Percentiles rank a stretch among this genome's conserved stretches.
Evolutionary conservation across 495 filamentous ascomycete species (phyloP).

Genomic region (Elaphomyces granulatus): DNA sequence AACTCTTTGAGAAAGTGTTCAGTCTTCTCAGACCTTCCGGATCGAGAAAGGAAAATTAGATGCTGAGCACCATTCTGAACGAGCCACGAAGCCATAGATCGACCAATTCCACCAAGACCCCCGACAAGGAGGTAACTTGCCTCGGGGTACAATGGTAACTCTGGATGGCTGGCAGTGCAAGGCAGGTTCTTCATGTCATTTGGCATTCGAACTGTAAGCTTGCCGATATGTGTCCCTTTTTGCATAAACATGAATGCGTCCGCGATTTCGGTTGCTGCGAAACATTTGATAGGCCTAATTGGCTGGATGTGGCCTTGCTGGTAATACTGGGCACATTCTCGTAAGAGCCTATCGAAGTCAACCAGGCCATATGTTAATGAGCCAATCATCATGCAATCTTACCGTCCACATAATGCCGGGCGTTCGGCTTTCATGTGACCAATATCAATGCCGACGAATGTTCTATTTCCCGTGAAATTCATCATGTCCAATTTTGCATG

Average conservation of each 20-base stretch:
- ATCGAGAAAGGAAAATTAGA: slow-evolving; percentile 27
- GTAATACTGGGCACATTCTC: slow-evolving; percentile 15
- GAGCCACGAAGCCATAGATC: slow-evolving; percentile 39
- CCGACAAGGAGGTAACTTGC: slow-evolving; percentile 31
- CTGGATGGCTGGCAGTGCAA: not conserved
- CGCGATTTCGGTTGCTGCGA: slow-evolving; percentile 22
- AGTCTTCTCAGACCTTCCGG: not conserved
- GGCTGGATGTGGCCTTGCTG: slow-evolving; percentile 12
- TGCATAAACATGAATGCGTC: slow-evolving; percentile 29
- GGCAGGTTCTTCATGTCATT: not conserved
- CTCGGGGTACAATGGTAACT: slow-evolving; percentile 6
- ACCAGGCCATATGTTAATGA: too few species aligned
- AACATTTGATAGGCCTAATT: slow-evolving; percentile 20
- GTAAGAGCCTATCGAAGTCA: slow-evolving; percentile 10
- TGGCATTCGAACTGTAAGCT: slow-evolving; percentile 20
- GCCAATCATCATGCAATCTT: too few species aligned
- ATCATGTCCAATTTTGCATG: slow-evolving; percentile 11
- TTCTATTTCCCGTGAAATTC: slow-evolving; percentile 13
- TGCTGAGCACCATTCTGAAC: slow-evolving; percentile 39
- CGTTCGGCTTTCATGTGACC: too few species aligned
- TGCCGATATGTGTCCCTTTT: slow-evolving; percentile 28
- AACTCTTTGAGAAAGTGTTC: not conserved
- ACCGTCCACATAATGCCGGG: too few species aligned
- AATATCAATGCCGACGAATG: slow-evolving; percentile 7
- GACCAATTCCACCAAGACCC: slow-evolving; percentile 31